These are phyloP conservation scores for Tylopilus plumbeoviolaceoides DNA, from an alignment of 768 basidiomycete species.

Conservation along the genomic window DNA sequence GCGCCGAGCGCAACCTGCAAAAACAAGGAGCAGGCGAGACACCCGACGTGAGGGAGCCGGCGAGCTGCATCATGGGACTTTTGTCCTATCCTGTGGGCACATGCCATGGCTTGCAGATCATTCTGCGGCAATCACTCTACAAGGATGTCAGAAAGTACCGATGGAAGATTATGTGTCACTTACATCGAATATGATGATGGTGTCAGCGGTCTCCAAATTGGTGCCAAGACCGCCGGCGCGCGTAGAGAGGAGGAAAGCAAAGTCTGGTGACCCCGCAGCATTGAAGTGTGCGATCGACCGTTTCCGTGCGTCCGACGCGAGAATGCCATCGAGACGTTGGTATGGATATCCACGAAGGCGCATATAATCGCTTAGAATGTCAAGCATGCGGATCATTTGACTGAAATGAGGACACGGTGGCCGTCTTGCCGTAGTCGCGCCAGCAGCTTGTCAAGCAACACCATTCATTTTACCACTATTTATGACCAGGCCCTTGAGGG, in stretches of 20 bases:
- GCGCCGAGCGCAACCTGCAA: no score
- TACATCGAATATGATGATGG: conserved; percentile 98
- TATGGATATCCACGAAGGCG: conserved; percentile 81
- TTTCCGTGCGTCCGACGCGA: conserved; percentile 88
- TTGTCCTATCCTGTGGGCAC: conserved; percentile 98
- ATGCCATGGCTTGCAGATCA: conserved; percentile 98
- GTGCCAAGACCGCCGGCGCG: conserved; percentile 97
- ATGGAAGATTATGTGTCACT: conserved; percentile 29
- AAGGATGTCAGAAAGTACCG: conserved; percentile 11
- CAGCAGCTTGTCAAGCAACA: conserved; percentile 95
- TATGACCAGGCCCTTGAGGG: conserved; percentile 94
- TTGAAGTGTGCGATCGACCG: conserved; percentile 98
- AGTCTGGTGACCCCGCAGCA: conserved; percentile 86
- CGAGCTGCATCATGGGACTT: conserved; percentile 92
- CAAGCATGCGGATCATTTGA: conserved; percentile 96
- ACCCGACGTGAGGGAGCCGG: no score
- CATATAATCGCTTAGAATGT: conserved; percentile 96
- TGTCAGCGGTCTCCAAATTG: conserved; percentile 98
- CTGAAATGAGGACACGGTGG: conserved; percentile 97
- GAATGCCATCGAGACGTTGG: conserved; percentile 94
- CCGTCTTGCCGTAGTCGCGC: conserved; percentile 83
- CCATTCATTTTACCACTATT: conserved; percentile 98
- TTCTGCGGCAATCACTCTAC: conserved; percentile 98
- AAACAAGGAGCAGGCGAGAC: no score
- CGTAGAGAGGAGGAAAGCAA: conserved; percentile 94